Evolutionary conservation across 176 grass and related monocot genomes (phyloP), one percentile per base, ranked within the genome.

Genomic region (Oryza brachyantha): DNA sequence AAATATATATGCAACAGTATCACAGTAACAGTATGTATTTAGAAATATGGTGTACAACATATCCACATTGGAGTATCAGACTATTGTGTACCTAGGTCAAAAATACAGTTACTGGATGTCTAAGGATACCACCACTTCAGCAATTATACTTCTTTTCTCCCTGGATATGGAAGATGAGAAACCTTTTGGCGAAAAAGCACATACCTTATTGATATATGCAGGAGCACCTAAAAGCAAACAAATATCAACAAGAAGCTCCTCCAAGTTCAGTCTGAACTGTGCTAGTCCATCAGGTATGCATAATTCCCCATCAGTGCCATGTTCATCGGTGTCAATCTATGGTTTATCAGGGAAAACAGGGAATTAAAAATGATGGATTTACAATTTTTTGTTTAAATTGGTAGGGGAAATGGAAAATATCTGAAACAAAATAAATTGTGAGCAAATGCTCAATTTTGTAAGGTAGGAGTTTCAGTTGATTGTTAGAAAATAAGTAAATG

Each of bases 211-310:
- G 61, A 98, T 68, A 81, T 89, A 98, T 39, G 83, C 46, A 80
- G 76, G 57, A 57, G 87, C 66, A 21, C 92, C 92, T 67, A 98
- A 34, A 89, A 98, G 68, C 88, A 94, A 93, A 81, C 91, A 94
- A 71, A 98, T 93, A 83, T 98, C 91, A 52, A 94, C 84, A 43
- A 94, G 85, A 62, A 98, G 95, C 75, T 98, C 95, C 83, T 94
- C 95, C 76, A 94, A 78, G 78, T 98, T 98, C 83, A 85, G 55
- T 64, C 95, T 90, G 43, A 98, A 98, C 52, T 94, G 86, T 77
- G 64, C 70, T 46, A 94, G 81, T 76, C 81, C 87, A 85, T 94
- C 92, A 12, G 95, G 85, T 60, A 98, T 90, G 39, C 65, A 81
- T 60, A 75, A 64, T 84, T 28, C 80, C 41, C 82, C 89, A 88